Base-by-base conservation (phyloP, 1,139 yeast species). In the Fermentozyma sake region DNA sequence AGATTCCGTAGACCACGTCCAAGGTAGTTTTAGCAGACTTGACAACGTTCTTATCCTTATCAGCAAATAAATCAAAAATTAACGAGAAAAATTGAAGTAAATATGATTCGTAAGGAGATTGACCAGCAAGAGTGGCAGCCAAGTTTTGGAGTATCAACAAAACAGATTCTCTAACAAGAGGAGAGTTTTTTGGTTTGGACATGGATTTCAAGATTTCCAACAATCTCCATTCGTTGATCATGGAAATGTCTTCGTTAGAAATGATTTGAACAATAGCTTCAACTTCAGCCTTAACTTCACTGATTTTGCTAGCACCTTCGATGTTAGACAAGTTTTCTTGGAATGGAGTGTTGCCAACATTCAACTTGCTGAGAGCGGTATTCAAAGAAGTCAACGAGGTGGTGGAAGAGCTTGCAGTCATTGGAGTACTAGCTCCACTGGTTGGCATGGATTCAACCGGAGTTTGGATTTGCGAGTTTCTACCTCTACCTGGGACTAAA, bases 41-140 rank as follows among this genome's bases (percentile, higher is more conserved):
- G 49, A 78, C 77, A 24, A 89, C 94, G 31, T 79, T 74, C 51
- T 76, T 79, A 46, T 89, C 97, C 59, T 91, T 91, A 49, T 91
- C 97, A 28, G 91, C 77, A 33, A 76, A 65, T 37, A 66, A 68
- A 54, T 77, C 95, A 53, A 68, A 76, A 32, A 73, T 82, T 35
- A 61, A 59, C 14, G 62, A 64, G 40, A 76, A 71, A 32, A 72
- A 72, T 32, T 73, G 77, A 24, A 79, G 55, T 34, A 87, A 64
- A 50, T 78, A 79, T 2, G 89, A 81, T 58, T 87, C 96, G 31
- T 72, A 74, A 33, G 84, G 93, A 24, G 84, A 64, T 37, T 70
- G 68, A 23, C 83, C 82, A 11, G 81, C 80, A 42, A 78, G 72
- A 40, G 68, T 70, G 41, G 76, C 66, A 25, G 85, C 80, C 42